Evolutionary conservation across 179 eudicot genomes (phyloP).

Genomic region (Spinacia oleracea): DNA sequence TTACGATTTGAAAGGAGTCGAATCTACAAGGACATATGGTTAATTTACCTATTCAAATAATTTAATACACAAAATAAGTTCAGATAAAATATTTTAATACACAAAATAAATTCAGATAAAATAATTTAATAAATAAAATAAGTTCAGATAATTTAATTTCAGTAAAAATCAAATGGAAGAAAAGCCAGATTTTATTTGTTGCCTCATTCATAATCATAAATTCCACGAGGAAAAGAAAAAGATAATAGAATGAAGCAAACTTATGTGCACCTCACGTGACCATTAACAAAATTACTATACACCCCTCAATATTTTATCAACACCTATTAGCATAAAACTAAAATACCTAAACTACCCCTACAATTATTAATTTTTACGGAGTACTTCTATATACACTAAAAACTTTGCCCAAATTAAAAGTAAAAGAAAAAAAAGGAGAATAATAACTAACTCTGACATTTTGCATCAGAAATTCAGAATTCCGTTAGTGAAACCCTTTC

Average conservation of each 20-base stretch:
- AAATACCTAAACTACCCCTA: conserved; percentile 23
- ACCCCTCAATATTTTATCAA: conserved; percentile 17
- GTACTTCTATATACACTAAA: conserved; percentile 1
- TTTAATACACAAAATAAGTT: too few relatives aligned
- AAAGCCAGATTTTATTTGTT: not conserved
- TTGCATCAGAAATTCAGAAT: conserved; percentile 42
- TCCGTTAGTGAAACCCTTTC: conserved; percentile 47
- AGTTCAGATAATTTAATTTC: too few relatives aligned
- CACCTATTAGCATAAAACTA: not conserved
- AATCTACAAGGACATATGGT: too few relatives aligned
- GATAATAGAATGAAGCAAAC: not conserved
- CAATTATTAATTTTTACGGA: conserved; percentile 18
- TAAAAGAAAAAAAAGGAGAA: not conserved
- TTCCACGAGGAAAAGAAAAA: not conserved
- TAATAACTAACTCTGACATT: conserved; percentile 22
- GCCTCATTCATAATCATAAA: conserved; percentile 16
- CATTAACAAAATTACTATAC: conserved; percentile 13
- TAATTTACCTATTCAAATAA: too few relatives aligned
- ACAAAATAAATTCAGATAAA: too few relatives aligned
- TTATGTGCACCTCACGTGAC: conserved; percentile 31
- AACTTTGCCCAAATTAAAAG: not conserved
- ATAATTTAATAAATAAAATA: too few relatives aligned
- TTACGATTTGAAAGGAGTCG: too few relatives aligned
- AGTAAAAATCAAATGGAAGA: too few relatives aligned
- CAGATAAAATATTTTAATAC: too few relatives aligned